Conservation (phyloP, 129 eudicot species). For the Artemisia tridentata region DNA sequence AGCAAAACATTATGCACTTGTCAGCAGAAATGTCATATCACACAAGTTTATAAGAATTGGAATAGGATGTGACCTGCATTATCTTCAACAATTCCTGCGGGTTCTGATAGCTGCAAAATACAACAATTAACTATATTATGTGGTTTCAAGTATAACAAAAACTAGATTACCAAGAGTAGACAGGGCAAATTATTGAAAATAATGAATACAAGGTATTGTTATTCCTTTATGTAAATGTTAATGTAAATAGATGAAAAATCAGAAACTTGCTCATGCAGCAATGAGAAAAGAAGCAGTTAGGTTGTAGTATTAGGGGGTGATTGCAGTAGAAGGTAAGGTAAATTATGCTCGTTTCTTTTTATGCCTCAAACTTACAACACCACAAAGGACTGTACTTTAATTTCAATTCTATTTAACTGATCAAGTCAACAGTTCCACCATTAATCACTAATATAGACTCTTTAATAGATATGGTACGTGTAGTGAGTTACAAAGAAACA, state of each 20-base stretch:
- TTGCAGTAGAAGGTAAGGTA: too few relatives aligned
- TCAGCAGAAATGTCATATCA: conserved; percentile 3
- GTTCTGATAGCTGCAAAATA: conserved; percentile 83
- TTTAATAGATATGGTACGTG: too few relatives aligned
- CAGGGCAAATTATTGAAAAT: background rate
- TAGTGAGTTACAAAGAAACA: background rate
- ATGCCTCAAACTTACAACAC: background rate
- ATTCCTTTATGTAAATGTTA: background rate
- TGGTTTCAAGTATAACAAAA: background rate
- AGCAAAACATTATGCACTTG: conserved; percentile 6
- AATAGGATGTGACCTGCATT: conserved; percentile 49
- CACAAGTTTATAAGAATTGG: conserved; percentile 10
- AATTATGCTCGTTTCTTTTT: too few relatives aligned
- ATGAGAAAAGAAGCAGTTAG: too few relatives aligned
- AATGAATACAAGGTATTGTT: background rate
- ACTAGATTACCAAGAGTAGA: background rate
- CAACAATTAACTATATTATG: conserved; percentile 5
- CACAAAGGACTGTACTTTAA: background rate
- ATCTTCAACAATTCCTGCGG: conserved; percentile 87
- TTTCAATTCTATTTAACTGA: background rate
- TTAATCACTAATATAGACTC: background rate
- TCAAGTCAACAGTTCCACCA: background rate
- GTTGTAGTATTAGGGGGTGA: too few relatives aligned
- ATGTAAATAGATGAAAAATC: background rate
- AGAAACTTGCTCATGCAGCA: background rate